Evolutionary conservation across 768 basidiomycete species (phyloP).

Genomic region (Pholiota molesta): DNA sequence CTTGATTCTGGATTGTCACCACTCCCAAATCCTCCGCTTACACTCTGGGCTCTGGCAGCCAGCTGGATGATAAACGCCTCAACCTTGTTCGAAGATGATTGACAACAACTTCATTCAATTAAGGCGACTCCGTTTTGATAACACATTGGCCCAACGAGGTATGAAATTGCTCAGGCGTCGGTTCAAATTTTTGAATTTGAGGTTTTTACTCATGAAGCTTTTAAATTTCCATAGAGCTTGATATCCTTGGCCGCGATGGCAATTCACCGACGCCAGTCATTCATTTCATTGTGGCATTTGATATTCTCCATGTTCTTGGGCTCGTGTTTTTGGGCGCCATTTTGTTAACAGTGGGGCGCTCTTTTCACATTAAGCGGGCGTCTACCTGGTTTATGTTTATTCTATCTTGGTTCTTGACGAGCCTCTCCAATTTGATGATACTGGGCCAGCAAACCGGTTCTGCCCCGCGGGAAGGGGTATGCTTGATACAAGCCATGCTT

Average conservation of each 20-base stretch:
- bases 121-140: too few species aligned
- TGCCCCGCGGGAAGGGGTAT: not conserved
- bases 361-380: not conserved
- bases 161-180: not conserved
- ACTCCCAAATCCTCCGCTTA: too few species aligned
- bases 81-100: too few species aligned
- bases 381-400: constrained; percentile 9
- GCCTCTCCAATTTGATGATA: not conserved
- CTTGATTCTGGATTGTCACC: too few species aligned
- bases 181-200: too few species aligned
- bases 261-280: not conserved
- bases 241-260: not conserved
- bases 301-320: not conserved
- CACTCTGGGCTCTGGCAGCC: too few species aligned
- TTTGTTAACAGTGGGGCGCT: not conserved
- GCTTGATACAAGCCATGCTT: not conserved
- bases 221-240: not conserved
- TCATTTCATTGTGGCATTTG: not conserved
- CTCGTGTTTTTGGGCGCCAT: not conserved
- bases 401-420: constrained; percentile 1
- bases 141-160: not conserved
- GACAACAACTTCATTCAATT: too few species aligned
- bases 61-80: too few species aligned
- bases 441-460: constrained; percentile 4
- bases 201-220: too few species aligned